Evolutionary conservation across 148 eudicot genomes (phyloP).

Genomic region (Talinum fruticosum): DNA sequence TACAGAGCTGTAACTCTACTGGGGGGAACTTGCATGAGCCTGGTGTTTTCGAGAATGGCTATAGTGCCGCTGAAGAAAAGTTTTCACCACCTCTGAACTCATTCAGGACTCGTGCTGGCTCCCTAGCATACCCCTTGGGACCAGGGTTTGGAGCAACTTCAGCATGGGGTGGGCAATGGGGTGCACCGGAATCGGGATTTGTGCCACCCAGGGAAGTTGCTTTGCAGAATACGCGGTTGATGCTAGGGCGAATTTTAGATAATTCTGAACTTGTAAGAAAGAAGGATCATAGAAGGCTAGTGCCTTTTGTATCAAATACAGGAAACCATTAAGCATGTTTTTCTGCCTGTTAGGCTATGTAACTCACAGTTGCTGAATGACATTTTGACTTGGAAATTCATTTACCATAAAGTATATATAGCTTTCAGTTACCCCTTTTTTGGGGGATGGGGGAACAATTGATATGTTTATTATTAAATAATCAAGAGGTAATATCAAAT

Average conservation of each 20-base stretch:
- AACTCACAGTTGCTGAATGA: background rate
- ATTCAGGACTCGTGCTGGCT: constrained; percentile 85
- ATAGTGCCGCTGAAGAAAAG: constrained; percentile 68
- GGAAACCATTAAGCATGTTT: constrained; percentile 38
- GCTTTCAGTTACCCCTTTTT: background rate
- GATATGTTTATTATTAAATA: no score
- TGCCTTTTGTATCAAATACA: constrained; percentile 79
- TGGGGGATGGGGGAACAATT: no score
- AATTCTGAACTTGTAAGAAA: constrained; percentile 83
- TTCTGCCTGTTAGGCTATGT: background rate
- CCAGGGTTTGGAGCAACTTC: constrained; percentile 54
- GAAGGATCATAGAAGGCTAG: constrained; percentile 81
- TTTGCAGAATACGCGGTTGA: constrained; percentile 72
- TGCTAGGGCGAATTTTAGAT: constrained; percentile 82
- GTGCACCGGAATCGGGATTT: constrained; percentile 46
- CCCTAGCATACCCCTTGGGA: constrained; percentile 54
- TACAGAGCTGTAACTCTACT: constrained; percentile 87
- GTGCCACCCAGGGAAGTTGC: constrained; percentile 69
- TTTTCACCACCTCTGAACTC: constrained; percentile 74
- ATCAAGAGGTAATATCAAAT: no score
- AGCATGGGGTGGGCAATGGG: constrained; percentile 34
- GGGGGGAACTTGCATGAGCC: constrained; percentile 61
- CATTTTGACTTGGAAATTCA: background rate
- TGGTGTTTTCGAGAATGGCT: constrained; percentile 59
- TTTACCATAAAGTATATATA: background rate